A percentile compares a stretch with the other conserved stretches of the same genome.
These are phyloP conservation scores for Oxyria digyna DNA, from an alignment of 148 eudicot genomes.

Conservation along the genomic window DNA sequence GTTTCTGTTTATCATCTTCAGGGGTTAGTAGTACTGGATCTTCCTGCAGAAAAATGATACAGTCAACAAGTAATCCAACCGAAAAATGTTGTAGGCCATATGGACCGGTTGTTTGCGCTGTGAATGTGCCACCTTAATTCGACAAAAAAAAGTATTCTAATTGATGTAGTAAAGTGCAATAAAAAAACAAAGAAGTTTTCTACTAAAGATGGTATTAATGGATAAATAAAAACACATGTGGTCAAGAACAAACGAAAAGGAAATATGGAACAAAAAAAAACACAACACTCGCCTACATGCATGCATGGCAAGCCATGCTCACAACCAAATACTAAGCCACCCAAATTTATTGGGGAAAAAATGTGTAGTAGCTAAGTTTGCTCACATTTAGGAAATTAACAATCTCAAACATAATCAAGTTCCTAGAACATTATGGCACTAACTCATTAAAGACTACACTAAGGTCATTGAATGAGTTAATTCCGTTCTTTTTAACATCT, in stretches of 20 bases:
- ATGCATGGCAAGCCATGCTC: background rate
- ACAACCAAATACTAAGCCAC: too few species aligned
- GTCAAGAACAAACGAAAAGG: background rate
- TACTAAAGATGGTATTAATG: background rate
- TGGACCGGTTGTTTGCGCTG: background rate
- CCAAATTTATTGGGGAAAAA: background rate
- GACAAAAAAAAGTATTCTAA: background rate
- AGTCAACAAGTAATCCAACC: background rate
- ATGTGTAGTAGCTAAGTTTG: background rate
- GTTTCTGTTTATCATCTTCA: slow-evolving; percentile 63
- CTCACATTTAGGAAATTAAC: background rate
- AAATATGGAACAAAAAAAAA: background rate
- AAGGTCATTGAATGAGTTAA: too few species aligned
- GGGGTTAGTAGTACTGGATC: slow-evolving; percentile 90
- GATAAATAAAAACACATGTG: background rate
- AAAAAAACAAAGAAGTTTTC: background rate
- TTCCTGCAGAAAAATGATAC: slow-evolving; percentile 39
- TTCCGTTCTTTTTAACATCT: background rate
- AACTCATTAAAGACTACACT: too few species aligned
- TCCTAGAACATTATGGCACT: too few species aligned
- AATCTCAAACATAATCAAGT: background rate
- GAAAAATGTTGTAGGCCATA: background rate
- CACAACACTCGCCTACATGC: background rate
- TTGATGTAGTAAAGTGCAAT: background rate
- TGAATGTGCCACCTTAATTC: background rate